Percentiles rank a stretch among this genome's conserved stretches.
These are phyloP conservation scores for Fusarium setosum DNA, from an alignment of 2,329 filamentous ascomycete genomes.

Conservation along the genomic window DNA sequence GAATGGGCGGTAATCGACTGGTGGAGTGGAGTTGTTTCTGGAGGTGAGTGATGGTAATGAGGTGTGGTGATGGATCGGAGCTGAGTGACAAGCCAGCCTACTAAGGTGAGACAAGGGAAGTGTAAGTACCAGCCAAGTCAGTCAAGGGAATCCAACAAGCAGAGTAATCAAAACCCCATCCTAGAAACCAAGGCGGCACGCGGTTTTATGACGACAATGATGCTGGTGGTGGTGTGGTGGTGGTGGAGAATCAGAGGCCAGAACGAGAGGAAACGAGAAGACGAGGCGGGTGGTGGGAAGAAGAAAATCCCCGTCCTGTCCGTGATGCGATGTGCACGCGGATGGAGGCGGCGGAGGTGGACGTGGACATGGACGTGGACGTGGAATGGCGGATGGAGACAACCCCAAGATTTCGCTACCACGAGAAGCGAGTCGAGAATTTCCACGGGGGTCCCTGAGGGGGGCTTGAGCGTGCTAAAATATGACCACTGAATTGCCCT, in stretches of 20 bases:
- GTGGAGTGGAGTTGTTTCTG: slow-evolving; percentile 33
- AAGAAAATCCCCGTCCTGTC: slow-evolving; percentile 15
- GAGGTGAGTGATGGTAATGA: slow-evolving; percentile 32
- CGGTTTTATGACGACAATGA: too few relatives aligned
- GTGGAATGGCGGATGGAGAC: slow-evolving; percentile 11
- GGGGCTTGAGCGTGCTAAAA: slow-evolving; percentile 21
- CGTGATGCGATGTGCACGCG: slow-evolving; percentile 32
- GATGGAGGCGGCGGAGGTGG: slow-evolving; percentile 4
- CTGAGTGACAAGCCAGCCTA: slow-evolving; percentile 23
- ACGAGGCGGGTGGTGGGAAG: slow-evolving; percentile 8
- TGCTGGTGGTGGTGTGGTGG: slow-evolving; percentile 26
- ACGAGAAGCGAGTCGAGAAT: slow-evolving; percentile 23
- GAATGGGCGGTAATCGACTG: slow-evolving; percentile 30
- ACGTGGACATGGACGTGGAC: not conserved
- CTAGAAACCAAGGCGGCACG: not conserved
- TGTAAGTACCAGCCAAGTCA: slow-evolving; percentile 2
- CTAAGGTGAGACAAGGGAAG: slow-evolving; percentile 18
- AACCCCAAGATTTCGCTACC: slow-evolving; percentile 11
- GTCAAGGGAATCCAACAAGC: not conserved
- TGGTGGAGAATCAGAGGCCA: slow-evolving; percentile 20
- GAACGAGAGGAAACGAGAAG: not conserved
- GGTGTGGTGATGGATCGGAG: slow-evolving; percentile 28
- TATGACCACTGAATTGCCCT: slow-evolving; percentile 24
- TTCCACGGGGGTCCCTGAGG: slow-evolving; percentile 10
- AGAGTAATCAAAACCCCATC: not conserved